A percentile compares a stretch with the other conserved stretches of the same genome.
These are phyloP conservation scores for Deinandra increscens DNA, from an alignment of 129 eudicot species.

Conservation along the genomic window DNA sequence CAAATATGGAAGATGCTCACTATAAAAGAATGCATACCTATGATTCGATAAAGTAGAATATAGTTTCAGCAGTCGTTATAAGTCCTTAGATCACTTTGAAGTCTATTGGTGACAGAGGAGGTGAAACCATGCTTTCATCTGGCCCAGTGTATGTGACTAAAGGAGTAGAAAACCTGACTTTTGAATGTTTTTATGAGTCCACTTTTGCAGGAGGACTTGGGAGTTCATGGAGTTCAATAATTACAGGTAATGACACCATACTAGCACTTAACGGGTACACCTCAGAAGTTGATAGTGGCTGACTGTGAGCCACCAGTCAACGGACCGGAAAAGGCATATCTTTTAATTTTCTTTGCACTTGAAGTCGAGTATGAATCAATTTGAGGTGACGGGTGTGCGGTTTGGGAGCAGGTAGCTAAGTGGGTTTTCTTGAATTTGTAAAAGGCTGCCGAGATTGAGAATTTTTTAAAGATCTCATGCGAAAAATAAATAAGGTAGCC, in stretches of 20 bases:
- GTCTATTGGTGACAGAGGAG: conserved; percentile 51
- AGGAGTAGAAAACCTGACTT: conserved; percentile 56
- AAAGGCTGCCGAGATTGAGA: conserved; percentile 87
- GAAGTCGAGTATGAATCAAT: conserved; percentile 33
- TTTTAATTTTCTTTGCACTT: conserved; percentile 44
- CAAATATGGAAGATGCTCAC: too few relatives aligned
- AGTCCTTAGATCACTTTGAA: conserved; percentile 23
- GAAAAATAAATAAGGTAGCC: conserved; percentile 67
- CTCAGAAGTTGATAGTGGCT: conserved; percentile 48
- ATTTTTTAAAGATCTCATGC: conserved; percentile 79
- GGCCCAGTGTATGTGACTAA: conserved; percentile 38
- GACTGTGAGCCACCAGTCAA: conserved; percentile 53
- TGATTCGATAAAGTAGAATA: conserved; percentile 13
- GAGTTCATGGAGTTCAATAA: conserved; percentile 91
- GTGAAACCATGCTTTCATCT: conserved; percentile 53
- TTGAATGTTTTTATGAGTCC: conserved; percentile 31
- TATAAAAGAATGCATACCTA: conserved; percentile 36
- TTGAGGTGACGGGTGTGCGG: conserved; percentile 33
- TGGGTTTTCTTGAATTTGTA: conserved; percentile 47
- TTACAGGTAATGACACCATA: conserved; percentile 54
- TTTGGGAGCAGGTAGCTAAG: conserved; percentile 43
- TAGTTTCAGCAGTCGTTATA: conserved; percentile 23
- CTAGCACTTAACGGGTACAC: conserved; percentile 35
- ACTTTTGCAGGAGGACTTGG: conserved; percentile 73
- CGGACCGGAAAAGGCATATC: conserved; percentile 80